Conservation (phyloP, 2,329 filamentous ascomycete species). For the Exophiala sp. region DNA sequence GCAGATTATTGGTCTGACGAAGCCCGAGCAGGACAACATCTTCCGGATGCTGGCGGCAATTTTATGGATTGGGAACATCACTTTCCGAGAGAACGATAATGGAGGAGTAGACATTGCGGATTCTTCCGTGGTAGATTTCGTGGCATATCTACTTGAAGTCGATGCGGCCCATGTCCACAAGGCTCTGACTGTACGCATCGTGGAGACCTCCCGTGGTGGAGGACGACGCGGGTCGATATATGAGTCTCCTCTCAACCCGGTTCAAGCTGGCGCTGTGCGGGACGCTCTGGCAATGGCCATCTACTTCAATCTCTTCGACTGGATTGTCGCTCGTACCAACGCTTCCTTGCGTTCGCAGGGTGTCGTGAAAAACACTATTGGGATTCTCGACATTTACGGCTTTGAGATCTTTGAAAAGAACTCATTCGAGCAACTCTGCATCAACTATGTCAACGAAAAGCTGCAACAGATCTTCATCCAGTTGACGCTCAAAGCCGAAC, state of each 20-base stretch:
- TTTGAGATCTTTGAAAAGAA: conserved; percentile 99
- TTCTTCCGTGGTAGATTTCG: conserved; percentile 86
- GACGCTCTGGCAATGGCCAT: conserved; percentile 94
- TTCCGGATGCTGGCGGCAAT: conserved; percentile 91
- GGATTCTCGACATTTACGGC: conserved; percentile 97
- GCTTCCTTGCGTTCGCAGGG: conserved; percentile 75
- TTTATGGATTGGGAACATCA: conserved; percentile 90
- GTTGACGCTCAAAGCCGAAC: conserved; percentile 89
- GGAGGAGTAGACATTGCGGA: conserved; percentile 84
- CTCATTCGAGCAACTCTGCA: conserved; percentile 97
- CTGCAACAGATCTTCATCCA: conserved; percentile 99
- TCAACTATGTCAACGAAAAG: conserved; percentile 99
- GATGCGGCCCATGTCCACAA: conserved; percentile 73
- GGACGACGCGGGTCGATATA: conserved; percentile 62
- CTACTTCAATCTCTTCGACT: conserved; percentile 96
- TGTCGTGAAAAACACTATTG: conserved; percentile 73
- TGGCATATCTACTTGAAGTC: conserved; percentile 88
- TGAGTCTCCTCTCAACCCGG: conserved; percentile 73
- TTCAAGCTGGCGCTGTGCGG: conserved; percentile 78
- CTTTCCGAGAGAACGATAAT: conserved; percentile 80
- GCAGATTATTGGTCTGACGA: conserved; percentile 82
- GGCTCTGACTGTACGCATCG: conserved; percentile 80
- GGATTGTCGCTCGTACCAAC: conserved; percentile 93
- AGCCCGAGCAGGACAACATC: conserved; percentile 88
- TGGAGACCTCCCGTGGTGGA: conserved; percentile 61